phyloP scores from a whole-genome alignment of 331 rosid species.

The Pyracantha coccinea region DNA sequence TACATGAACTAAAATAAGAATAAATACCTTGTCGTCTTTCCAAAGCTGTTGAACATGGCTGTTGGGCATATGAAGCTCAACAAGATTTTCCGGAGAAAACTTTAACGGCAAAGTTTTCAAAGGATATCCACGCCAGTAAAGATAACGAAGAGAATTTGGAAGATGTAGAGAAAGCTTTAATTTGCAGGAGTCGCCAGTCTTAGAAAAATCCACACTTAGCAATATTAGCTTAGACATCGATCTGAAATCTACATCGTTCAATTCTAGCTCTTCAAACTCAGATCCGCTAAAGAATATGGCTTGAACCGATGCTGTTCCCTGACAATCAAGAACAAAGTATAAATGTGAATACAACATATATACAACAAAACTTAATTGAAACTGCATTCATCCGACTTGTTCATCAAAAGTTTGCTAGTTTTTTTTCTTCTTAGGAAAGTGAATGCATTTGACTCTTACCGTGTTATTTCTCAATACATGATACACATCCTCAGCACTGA shows the following conservation, averaged over 20 bases:
- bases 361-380: not conserved
- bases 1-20: no score
- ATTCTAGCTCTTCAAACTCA: not conserved
- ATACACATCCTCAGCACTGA: not conserved
- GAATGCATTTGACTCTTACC: not conserved
- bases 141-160: not conserved
- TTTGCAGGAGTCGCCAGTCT: no score
- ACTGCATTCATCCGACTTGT: not conserved
- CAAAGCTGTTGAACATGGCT: no score
- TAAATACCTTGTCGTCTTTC: no score
- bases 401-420: not conserved
- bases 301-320: not conserved
- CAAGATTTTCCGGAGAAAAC: no score
- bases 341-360: not conserved
- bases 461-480: not conserved
- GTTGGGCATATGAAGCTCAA: not conserved
- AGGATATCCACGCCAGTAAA: no score
- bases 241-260: not conserved
- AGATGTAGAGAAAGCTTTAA: not conserved
- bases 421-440: not conserved
- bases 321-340: not conserved
- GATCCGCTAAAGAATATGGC: not conserved
- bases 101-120: no score
- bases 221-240: not conserved
- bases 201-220: not conserved